phyloP scores from a whole-genome alignment of 2,329 filamentous ascomycete species.

The Trichoderma sp. region DNA sequence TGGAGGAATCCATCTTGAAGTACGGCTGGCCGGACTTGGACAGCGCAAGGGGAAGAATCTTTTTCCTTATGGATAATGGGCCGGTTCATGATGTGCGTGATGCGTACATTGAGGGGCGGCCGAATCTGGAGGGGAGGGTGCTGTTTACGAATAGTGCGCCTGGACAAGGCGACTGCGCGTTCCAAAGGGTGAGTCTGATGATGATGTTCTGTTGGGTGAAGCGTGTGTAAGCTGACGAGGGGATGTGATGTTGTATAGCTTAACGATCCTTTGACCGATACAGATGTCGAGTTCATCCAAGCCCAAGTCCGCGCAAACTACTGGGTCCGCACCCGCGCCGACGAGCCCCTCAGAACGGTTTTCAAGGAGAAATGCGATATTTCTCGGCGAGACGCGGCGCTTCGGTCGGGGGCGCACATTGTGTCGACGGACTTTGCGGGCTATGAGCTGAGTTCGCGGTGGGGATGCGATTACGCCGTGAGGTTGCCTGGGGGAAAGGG shows the following conservation, averaged over 20 bases:
- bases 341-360: constrained; percentile 46
- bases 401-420: constrained; percentile 48
- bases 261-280: constrained; percentile 41
- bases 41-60: constrained; percentile 43
- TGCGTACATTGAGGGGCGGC: constrained; percentile 36
- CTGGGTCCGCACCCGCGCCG: constrained; percentile 48
- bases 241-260: constrained; percentile 31
- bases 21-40: constrained; percentile 49
- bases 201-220: neutral
- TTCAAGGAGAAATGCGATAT: constrained; percentile 39
- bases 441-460: constrained; percentile 46
- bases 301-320: constrained; percentile 46
- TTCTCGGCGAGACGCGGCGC: constrained; percentile 40
- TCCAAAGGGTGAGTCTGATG: constrained; percentile 39
- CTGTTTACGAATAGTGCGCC: constrained; percentile 49
- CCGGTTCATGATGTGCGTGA: constrained; percentile 38
- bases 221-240: neutral
- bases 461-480: constrained; percentile 44
- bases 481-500: constrained; percentile 26
- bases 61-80: constrained; percentile 53
- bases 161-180: constrained; percentile 45
- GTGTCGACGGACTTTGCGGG: constrained; percentile 49
- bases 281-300: constrained; percentile 41
- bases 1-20: constrained; percentile 46
- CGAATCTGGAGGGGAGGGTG: constrained; percentile 42